These are phyloP conservation scores for Kregervanrija pseudodelftensis DNA, from an alignment of 805 yeast species.

Conservation along the genomic window DNA sequence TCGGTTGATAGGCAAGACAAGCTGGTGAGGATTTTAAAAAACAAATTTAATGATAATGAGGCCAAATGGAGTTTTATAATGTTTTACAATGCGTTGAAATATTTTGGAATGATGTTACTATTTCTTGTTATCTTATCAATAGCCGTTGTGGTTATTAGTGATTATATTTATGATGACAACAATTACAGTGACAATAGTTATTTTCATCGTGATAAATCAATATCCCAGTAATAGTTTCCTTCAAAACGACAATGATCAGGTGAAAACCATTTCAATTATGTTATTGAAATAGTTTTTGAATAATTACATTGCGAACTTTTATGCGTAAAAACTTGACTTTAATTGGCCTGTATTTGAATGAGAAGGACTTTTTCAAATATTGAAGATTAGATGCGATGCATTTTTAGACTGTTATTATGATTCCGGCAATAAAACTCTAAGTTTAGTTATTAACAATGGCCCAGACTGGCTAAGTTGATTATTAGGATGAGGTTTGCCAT, in stretches of 20 bases:
- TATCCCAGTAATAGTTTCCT: too few species aligned
- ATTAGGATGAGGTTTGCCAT: background rate
- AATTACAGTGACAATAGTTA: background rate
- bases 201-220: too few species aligned
- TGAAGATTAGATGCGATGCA: background rate
- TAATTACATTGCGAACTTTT: too few species aligned
- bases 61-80: background rate
- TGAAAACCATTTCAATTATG: too few species aligned
- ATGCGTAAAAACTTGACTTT: too few species aligned
- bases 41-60: constrained; percentile 6
- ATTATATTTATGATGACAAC: background rate
- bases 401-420: background rate
- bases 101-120: too few species aligned
- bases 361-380: too few species aligned
- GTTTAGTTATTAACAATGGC: background rate
- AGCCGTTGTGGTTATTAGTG: background rate
- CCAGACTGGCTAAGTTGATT: background rate
- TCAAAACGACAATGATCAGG: too few species aligned
- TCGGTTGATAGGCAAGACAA: constrained; percentile 13
- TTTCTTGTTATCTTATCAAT: too few species aligned
- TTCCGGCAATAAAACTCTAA: background rate
- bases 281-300: too few species aligned
- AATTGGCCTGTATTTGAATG: too few species aligned
- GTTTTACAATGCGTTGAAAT: too few species aligned
- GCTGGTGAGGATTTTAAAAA: constrained; percentile 8